A percentile compares a stretch with the other conserved stretches of the same genome.
Evolutionary conservation across 2,329 filamentous ascomycete species (phyloP).

Genomic region (Fonsecaea multimorphosa): DNA sequence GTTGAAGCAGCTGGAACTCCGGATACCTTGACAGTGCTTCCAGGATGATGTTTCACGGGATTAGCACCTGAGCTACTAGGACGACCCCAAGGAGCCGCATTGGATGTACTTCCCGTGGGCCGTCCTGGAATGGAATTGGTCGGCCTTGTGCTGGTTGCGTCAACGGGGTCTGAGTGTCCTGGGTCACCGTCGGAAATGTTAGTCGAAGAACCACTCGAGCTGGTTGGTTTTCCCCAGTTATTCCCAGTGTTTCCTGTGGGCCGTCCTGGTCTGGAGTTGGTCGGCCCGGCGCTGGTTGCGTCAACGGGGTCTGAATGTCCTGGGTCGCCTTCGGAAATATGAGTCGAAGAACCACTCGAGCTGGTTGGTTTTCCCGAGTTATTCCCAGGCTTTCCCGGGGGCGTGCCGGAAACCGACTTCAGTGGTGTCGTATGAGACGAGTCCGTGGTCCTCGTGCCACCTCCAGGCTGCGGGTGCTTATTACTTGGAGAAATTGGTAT

Average conservation of each 20-base stretch:
- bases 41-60: too few species aligned
- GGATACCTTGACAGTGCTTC: not conserved
- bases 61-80: too few species aligned
- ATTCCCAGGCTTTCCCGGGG: not conserved
- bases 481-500: slow-evolving; percentile 3
- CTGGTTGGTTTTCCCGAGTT: not conserved
- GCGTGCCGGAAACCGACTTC: slow-evolving; percentile 1
- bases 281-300: not conserved
- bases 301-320: not conserved
- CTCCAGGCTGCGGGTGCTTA: not conserved
- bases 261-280: not conserved
- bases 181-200: not conserved
- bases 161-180: not conserved
- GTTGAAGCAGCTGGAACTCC: not conserved
- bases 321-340: not conserved
- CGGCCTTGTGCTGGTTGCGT: not conserved
- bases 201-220: not conserved
- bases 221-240: not conserved
- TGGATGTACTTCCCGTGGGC: not conserved
- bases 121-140: not conserved
- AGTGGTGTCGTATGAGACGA: slow-evolving; percentile 1
- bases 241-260: not conserved
- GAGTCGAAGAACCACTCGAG: not conserved
- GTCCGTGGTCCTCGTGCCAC: not conserved
- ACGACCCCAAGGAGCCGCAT: too few species aligned